Percentiles rank a stretch among this genome's conserved stretches.
phyloP scores from a whole-genome alignment of 2,329 filamentous ascomycete genomes.

The Simplicillium aogashimaense region DNA sequence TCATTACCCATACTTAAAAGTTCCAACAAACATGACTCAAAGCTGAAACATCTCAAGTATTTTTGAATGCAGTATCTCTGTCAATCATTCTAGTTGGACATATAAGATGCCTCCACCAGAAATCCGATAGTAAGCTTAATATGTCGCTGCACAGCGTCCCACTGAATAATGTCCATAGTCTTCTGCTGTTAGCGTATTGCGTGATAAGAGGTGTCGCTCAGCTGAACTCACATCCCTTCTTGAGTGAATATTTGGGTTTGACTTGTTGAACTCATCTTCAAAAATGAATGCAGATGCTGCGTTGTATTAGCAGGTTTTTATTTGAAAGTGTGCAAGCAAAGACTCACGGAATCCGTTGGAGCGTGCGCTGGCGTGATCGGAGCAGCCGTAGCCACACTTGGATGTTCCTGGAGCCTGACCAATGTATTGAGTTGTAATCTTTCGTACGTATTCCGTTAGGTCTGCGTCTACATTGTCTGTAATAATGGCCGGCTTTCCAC shows the following conservation, averaged over 20 bases:
- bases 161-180: constrained; percentile 23
- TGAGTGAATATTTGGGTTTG: constrained; percentile 21
- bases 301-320: no score
- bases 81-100: no score
- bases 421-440: constrained; percentile 18
- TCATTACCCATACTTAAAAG: no score
- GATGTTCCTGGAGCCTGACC: constrained; percentile 21
- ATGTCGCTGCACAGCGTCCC: constrained; percentile 24
- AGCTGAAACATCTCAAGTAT: no score
- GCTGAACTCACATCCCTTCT: constrained; percentile 25
- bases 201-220: no score
- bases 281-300: constrained; percentile 25
- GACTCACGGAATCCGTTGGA: constrained; percentile 27
- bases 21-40: no score
- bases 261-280: constrained; percentile 20
- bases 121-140: constrained; percentile 25
- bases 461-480: constrained; percentile 34
- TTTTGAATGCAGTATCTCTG: no score
- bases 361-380: constrained; percentile 26
- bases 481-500: constrained; percentile 32
- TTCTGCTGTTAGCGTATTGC: background rate
- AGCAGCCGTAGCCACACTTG: constrained; percentile 34
- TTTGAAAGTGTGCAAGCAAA: no score
- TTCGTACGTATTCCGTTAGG: constrained; percentile 27
- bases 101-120: constrained; percentile 24